Percentiles rank a stretch among this genome's conserved stretches.
Conservation (phyloP, 2,329 filamentous ascomycete species). For the Cercospora sesami region DNA sequence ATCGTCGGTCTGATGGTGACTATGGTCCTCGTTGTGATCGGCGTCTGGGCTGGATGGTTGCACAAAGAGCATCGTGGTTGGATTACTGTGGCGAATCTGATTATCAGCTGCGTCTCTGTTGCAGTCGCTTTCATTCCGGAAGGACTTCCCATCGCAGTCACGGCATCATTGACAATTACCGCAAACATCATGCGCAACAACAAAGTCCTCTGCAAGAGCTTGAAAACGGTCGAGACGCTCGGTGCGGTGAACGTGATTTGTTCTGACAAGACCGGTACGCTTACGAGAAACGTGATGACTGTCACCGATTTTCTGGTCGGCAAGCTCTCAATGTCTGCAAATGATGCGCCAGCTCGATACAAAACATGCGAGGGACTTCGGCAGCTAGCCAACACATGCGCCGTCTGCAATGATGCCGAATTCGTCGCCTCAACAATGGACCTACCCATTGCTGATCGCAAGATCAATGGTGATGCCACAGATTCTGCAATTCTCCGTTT, state of each 20-base stretch:
- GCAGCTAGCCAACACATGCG: constrained; percentile 62
- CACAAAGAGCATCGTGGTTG: constrained; percentile 64
- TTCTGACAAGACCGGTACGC: constrained; percentile 74
- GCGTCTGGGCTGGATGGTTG: constrained; percentile 66
- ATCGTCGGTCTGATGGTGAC: constrained; percentile 67
- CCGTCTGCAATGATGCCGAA: constrained; percentile 72
- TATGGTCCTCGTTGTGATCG: constrained; percentile 62
- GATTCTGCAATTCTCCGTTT: constrained; percentile 74
- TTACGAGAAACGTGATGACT: constrained; percentile 50
- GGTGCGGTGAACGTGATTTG: constrained; percentile 72
- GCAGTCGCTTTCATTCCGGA: constrained; percentile 77
- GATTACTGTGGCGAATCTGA: constrained; percentile 70
- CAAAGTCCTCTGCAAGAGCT: constrained; percentile 74
- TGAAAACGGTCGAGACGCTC: constrained; percentile 76
- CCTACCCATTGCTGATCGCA: constrained; percentile 60
- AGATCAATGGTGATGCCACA: constrained; percentile 73
- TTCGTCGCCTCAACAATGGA: constrained; percentile 67
- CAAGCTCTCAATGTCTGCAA: constrained; percentile 49
- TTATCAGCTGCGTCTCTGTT: constrained; percentile 68
- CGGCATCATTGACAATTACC: constrained; percentile 68
- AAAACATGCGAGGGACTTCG: constrained; percentile 45
- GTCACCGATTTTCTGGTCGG: constrained; percentile 69
- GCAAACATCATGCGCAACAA: constrained; percentile 76
- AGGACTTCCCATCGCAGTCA: constrained; percentile 68
- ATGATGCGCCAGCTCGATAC: constrained; percentile 51